phyloP scores from a whole-genome alignment of 164 flowering plant genomes.

The Stephania yunnanensis region DNA sequence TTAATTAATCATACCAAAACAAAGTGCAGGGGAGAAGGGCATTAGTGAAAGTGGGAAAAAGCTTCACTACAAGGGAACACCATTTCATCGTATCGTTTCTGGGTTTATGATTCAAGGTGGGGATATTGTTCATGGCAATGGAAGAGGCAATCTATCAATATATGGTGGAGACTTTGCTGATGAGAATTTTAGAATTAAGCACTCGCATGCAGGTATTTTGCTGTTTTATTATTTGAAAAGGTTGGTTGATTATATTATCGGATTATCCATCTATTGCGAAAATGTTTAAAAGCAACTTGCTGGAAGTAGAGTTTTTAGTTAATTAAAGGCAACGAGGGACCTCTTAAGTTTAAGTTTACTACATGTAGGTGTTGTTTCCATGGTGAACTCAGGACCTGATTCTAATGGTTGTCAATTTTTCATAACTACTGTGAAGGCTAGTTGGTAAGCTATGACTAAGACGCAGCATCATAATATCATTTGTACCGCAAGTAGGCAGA shows the following conservation, averaged over 20 bases:
- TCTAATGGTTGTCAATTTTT: constrained; percentile 98
- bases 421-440: constrained; percentile 86
- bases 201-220: constrained; percentile 76
- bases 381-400: constrained; percentile 96
- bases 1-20: not conserved
- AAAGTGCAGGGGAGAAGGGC: constrained; percentile 68
- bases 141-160: constrained; percentile 73
- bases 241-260: not conserved
- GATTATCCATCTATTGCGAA: not conserved
- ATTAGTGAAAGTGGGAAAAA: constrained; percentile 55
- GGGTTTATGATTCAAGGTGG: constrained; percentile 98
- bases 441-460: constrained; percentile 58
- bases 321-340: not conserved
- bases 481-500: not conserved
- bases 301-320: not conserved
- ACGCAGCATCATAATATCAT: not conserved
- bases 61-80: constrained; percentile 82
- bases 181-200: constrained; percentile 85
- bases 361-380: constrained; percentile 77
- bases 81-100: constrained; percentile 89
- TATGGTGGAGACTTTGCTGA: constrained; percentile 86
- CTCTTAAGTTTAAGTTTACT: not conserved
- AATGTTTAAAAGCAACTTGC: not conserved
- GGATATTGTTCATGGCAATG: constrained; percentile 66
- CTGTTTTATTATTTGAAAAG: not conserved